A percentile compares a stretch with the other conserved stretches of the same genome.
phyloP scores from a whole-genome alignment of 2,329 filamentous ascomycete genomes.

The Talaromyces albobiverticillius region DNA sequence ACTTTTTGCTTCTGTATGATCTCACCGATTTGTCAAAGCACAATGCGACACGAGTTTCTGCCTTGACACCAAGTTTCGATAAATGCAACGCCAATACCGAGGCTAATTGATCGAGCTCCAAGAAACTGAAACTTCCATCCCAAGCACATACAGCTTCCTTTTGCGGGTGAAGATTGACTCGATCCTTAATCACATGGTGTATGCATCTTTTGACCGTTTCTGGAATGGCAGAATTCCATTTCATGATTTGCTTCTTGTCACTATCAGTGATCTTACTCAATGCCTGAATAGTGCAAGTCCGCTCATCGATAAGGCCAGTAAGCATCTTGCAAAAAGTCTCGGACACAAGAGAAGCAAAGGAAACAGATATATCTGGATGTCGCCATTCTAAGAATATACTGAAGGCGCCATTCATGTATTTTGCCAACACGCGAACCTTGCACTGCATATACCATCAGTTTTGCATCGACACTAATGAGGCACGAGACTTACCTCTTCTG shows the following conservation, averaged over 20 bases:
- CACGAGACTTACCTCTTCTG: slow-evolving; percentile 29
- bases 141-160: slow-evolving; percentile 29
- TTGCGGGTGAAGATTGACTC: slow-evolving; percentile 18
- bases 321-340: slow-evolving; percentile 55
- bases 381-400: slow-evolving; percentile 39
- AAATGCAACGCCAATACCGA: slow-evolving; percentile 30
- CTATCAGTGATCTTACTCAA: slow-evolving; percentile 55
- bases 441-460: slow-evolving; percentile 22
- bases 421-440: slow-evolving; percentile 34
- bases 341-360: slow-evolving; percentile 46
- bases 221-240: slow-evolving; percentile 50
- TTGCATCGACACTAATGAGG: not conserved
- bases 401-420: slow-evolving; percentile 32
- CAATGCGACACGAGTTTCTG: slow-evolving; percentile 25
- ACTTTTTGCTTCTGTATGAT: no score
- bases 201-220: slow-evolving; percentile 32
- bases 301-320: slow-evolving; percentile 43
- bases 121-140: slow-evolving; percentile 35
- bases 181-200: slow-evolving; percentile 11
- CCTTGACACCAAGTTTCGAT: slow-evolving; percentile 25
- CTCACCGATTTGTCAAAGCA: slow-evolving; percentile 21
- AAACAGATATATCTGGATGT: slow-evolving; percentile 34
- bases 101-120: slow-evolving; percentile 31
- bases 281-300: slow-evolving; percentile 43
- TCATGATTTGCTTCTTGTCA: slow-evolving; percentile 54